phyloP scores from a whole-genome alignment of 164 flowering plant genomes.

The Dillenia suffruticosa region DNA sequence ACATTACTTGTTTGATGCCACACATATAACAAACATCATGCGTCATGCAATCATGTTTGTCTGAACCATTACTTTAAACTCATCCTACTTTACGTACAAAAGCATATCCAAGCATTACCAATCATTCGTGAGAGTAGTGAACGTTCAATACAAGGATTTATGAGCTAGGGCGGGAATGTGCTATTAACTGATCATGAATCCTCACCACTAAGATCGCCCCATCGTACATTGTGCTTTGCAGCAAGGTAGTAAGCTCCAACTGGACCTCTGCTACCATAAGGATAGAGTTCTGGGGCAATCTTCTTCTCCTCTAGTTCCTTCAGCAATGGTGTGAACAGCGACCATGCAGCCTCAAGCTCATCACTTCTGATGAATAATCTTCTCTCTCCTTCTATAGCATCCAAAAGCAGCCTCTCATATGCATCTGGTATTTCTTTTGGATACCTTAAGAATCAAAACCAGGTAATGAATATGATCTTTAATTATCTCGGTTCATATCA shows the following conservation, averaged over 20 bases:
- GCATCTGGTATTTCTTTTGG: conserved; percentile 74
- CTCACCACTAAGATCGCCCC: conserved; percentile 68
- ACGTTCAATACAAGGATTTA: background rate
- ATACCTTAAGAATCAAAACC: conserved; percentile 38
- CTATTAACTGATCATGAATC: conserved; percentile 1
- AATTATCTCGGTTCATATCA: background rate
- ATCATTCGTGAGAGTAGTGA: background rate
- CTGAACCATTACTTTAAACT: no score
- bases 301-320: conserved; percentile 74
- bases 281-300: conserved; percentile 70
- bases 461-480: background rate
- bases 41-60: no score
- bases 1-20: no score
- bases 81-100: no score
- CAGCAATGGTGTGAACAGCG: conserved; percentile 73
- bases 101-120: no score
- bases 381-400: conserved; percentile 85
- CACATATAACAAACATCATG: no score
- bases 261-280: conserved; percentile 85
- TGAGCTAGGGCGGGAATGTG: no score
- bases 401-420: conserved; percentile 77
- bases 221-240: conserved; percentile 69
- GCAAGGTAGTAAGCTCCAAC: conserved; percentile 84
- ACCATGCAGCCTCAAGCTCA: conserved; percentile 93
- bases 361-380: conserved; percentile 88